Base-by-base conservation (phyloP, 768 basidiomycete genomes). In the Amanita rimosa region DNA sequence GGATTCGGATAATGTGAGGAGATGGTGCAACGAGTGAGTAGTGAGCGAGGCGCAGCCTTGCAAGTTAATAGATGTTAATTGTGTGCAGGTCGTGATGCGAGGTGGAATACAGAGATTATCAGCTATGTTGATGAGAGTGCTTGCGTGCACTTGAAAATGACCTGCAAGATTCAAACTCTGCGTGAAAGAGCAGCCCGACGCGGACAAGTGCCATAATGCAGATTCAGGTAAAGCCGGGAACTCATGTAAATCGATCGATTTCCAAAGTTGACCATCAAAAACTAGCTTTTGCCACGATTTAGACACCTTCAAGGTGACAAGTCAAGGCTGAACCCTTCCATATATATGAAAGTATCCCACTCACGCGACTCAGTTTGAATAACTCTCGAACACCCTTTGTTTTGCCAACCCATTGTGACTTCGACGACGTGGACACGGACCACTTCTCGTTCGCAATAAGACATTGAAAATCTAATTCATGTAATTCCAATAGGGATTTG, bases 231-330 rank as follows among this genome's bases (percentile, higher is more conserved):
- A 59, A 33, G 70, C 67, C 11, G 85, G 78, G 60, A 87, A 85
- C 1, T 79, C 63, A 16, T 62, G 72, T 29, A 91, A 68, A 59
- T 86, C 74, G 29, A 88, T 67, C 49, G 73, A 59, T 38, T 65
- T 57, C 92, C 92, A 94, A n/a, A 94, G 71, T 57, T 91, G 86
- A 11, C 91, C 91, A 60, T 95, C 92, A 55, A 83, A 79, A 21
- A 82, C 79, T 34, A 93, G 75, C 2, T 67, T 60, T 46, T 76
- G 79, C 90, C 91, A 95, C 8, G 70, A 58, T 59, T 76, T 84
- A 24, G 84, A 92, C 9, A 90, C 84, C 86, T 51, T 44, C 3
- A n/a, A 24, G 14, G 19, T 6, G 10, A 37, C 2, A 21, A 8
- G 8, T 51, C 21, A 43, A 29, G n/a, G 7, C 33, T 26, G 21